Evolutionary conservation across 768 basidiomycete genomes (phyloP).

Genomic region (Suillus alpinus): DNA sequence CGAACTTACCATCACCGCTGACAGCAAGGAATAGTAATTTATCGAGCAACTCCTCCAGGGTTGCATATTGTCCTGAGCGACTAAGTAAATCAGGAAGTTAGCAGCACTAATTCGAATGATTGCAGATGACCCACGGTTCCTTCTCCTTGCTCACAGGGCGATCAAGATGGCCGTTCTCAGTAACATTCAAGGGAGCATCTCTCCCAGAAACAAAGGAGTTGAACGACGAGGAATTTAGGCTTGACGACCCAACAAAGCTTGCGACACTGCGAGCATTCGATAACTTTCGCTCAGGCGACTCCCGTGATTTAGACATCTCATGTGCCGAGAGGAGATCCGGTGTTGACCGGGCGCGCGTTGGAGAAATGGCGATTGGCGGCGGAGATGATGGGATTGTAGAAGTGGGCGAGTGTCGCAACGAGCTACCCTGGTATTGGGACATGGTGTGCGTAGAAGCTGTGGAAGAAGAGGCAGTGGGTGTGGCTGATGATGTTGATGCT

Average conservation of each 20-base stretch:
- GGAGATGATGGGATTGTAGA: conserved; percentile 35
- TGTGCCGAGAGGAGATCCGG: conserved; percentile 46
- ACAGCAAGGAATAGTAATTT: conserved; percentile 80
- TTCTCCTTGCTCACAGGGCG: conserved; percentile 37
- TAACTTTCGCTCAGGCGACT: conserved; percentile 25
- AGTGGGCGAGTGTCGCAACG: conserved; percentile 28
- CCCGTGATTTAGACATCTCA: conserved; percentile 35
- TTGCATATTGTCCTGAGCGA: conserved; percentile 68
- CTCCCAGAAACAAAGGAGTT: conserved; percentile 13
- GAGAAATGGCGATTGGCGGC: conserved; percentile 42
- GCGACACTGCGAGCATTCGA: conserved; percentile 28
- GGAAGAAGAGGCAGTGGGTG: conserved; percentile 49
- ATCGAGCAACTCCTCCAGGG: conserved; percentile 75
- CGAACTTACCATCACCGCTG: conserved; percentile 71
- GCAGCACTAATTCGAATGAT: conserved; percentile 3
- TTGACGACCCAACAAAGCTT: conserved; percentile 22
- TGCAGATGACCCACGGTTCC: conserved; percentile 45
- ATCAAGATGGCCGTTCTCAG: conserved; percentile 23
- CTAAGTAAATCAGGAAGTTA: conserved; percentile 25
- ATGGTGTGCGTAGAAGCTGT: conserved; percentile 31
- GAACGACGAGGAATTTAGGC: conserved; percentile 16
- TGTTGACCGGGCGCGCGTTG: conserved; percentile 54
- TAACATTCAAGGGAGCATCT: conserved; percentile 15
- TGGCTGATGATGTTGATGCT: conserved; percentile 46
- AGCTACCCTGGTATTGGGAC: conserved; percentile 27